phyloP scores from a whole-genome alignment of 2,329 filamentous ascomycete species.

The Claviceps capensis region DNA sequence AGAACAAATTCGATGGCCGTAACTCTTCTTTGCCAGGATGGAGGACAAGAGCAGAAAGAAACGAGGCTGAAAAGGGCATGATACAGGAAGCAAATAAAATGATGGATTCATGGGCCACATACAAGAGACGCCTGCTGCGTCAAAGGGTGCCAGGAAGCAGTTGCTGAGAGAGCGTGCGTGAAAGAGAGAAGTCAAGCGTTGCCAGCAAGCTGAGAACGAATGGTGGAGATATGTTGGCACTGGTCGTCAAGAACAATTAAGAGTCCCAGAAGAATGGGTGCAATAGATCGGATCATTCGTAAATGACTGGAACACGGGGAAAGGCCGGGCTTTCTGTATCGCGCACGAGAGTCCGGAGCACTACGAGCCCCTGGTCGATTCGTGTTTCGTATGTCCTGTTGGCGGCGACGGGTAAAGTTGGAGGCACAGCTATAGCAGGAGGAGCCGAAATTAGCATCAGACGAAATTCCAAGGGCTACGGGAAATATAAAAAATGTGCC shows the following conservation, averaged over 20 bases:
- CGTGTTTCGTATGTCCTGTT: slow-evolving; percentile 4
- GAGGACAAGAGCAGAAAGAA: not conserved
- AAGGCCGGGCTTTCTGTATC: not conserved
- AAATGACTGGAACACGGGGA: not conserved
- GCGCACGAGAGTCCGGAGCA: not conserved
- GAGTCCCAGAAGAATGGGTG: not conserved
- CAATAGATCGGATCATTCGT: not conserved
- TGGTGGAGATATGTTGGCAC: not conserved
- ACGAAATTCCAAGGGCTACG: not conserved
- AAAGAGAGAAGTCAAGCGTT: not conserved
- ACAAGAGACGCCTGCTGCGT: slow-evolving; percentile 3
- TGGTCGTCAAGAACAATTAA: not conserved
- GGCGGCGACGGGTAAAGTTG: not conserved
- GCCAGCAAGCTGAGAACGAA: slow-evolving; percentile 1
- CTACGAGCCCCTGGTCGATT: not conserved
- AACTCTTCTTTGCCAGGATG: no score
- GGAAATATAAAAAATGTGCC: not conserved
- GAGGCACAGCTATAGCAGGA: not conserved
- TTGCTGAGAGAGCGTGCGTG: not conserved
- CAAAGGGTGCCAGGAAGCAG: not conserved
- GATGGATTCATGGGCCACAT: slow-evolving; percentile 1
- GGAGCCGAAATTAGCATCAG: not conserved
- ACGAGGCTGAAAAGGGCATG: not conserved
- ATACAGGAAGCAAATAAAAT: not conserved
- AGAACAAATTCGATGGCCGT: not conserved